Evolutionary conservation across 148 eudicot species (phyloP), one percentile per base, ranked within the genome.

Genomic region (Rheum nobile): DNA sequence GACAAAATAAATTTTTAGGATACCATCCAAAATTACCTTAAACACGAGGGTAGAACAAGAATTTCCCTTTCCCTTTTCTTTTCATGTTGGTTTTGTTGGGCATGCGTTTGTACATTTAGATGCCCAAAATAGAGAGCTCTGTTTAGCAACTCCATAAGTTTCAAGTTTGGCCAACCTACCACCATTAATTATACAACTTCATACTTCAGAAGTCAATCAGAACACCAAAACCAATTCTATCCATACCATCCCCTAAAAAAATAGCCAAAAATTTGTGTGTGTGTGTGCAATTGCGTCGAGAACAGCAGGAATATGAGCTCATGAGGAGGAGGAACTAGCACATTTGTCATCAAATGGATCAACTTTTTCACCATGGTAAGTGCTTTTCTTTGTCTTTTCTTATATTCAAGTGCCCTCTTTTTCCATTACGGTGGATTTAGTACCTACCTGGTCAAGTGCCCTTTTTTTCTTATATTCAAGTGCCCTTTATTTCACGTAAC

Each of bases 311-410:
- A 39, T 22, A 92, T 88, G 92, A 83, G 87, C 41, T 77, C 86
- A 71, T 89, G 73, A 34, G 70, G 80, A 52, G n/a, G n/a, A 55
- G 86, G 95, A 74, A 88, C 94, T 19, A 89, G 97, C 80, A 89
- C 92, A 63, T 92, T 92, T 79, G 84, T 92, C 31, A 86, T 92
- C 79, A 85, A 88, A 88, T 89, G 91, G 97, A 81, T 92, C 85
- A 89, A 92, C 78, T 88, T 92, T 77, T 90, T 92, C 73, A 89
- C 95, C 42, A 79, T 88, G 88, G 97, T 92, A 48, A n/a, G 65
- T 21, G 9, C 54, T 67, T 71, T 48, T 5, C 67, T 17, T 37
- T 65, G 67, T 6, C 28, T 59, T 13, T 29, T 28, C 37, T 59
- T 59, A 29, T 22, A 12, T 59, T 29, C 19, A 19, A 29, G 5